phyloP scores from a whole-genome alignment of 257 asterid species.

The Rauvolfia tetraphylla region DNA sequence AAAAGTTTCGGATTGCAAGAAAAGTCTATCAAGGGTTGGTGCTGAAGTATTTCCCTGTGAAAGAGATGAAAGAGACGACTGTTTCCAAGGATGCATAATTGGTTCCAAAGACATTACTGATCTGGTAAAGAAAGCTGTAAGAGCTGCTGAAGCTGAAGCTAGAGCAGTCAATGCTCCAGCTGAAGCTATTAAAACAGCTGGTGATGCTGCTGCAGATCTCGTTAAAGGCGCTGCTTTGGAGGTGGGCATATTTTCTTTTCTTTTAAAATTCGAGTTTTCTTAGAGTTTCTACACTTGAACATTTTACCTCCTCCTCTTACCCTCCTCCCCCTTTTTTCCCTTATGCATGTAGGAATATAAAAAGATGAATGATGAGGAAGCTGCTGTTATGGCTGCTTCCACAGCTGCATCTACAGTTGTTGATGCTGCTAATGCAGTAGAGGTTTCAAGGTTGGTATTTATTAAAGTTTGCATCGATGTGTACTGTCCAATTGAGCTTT shows the following conservation, averaged over 20 bases:
- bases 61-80: slow-evolving; percentile 83
- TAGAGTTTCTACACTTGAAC: background rate
- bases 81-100: slow-evolving; percentile 75
- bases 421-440: slow-evolving; percentile 84
- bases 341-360: slow-evolving; percentile 50
- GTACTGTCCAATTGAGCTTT: background rate
- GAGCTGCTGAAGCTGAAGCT: slow-evolving; percentile 98
- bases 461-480: slow-evolving; percentile 8
- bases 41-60: slow-evolving; percentile 42
- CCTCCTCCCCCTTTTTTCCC: too few species aligned
- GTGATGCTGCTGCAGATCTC: slow-evolving; percentile 97
- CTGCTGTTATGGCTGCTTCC: slow-evolving; percentile 86
- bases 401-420: slow-evolving; percentile 84
- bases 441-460: slow-evolving; percentile 56
- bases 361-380: slow-evolving; percentile 76
- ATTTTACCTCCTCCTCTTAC: background rate
- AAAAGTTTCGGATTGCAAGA: slow-evolving; percentile 52
- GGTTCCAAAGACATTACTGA: slow-evolving; percentile 76
- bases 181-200: slow-evolving; percentile 83
- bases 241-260: slow-evolving; percentile 42
- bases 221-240: slow-evolving; percentile 92
- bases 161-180: slow-evolving; percentile 87
- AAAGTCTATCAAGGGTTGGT: slow-evolving; percentile 31
- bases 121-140: slow-evolving; percentile 81
- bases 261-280: slow-evolving; percentile 15